These are phyloP conservation scores for Trichoderma sp. DNA, from an alignment of 2,329 filamentous ascomycete species.

Conservation along the genomic window DNA sequence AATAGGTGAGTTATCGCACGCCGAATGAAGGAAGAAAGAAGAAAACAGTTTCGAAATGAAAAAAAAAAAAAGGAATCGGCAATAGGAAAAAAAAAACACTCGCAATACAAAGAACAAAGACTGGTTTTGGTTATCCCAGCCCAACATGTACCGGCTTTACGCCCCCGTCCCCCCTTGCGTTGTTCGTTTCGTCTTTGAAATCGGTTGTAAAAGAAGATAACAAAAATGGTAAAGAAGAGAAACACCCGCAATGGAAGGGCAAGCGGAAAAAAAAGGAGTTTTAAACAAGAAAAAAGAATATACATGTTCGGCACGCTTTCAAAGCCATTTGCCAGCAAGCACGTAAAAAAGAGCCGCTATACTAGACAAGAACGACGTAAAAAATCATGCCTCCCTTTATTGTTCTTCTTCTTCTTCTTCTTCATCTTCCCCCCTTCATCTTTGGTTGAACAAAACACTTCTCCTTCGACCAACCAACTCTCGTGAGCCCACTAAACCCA, in stretches of 20 bases:
- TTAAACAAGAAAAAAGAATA: not conserved
- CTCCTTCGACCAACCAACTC: not conserved
- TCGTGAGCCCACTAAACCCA: not conserved
- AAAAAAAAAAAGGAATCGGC: not conserved
- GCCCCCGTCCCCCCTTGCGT: not conserved
- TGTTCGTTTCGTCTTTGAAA: not conserved
- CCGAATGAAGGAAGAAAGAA: not conserved
- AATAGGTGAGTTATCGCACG: not conserved
- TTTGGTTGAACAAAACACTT: conserved; percentile 10
- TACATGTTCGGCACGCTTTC: conserved; percentile 5
- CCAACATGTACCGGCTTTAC: not conserved
- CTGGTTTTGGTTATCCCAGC: not conserved
- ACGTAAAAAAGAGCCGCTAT: conserved; percentile 7
- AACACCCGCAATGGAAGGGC: not conserved
- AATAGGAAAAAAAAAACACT: not conserved
- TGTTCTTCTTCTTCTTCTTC: not conserved
- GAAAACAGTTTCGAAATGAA: not conserved
- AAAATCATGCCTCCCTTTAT: not conserved
- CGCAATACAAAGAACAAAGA: not conserved
- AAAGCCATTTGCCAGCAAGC: conserved; percentile 5
- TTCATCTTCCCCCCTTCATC: not conserved
- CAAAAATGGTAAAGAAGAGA: not conserved
- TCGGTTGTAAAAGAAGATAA: not conserved
- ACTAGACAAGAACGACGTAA: conserved; percentile 8
- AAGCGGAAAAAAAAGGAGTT: not conserved